Evolutionary conservation across 768 basidiomycete genomes (phyloP).

Genomic region (Gyrodon lividus): DNA sequence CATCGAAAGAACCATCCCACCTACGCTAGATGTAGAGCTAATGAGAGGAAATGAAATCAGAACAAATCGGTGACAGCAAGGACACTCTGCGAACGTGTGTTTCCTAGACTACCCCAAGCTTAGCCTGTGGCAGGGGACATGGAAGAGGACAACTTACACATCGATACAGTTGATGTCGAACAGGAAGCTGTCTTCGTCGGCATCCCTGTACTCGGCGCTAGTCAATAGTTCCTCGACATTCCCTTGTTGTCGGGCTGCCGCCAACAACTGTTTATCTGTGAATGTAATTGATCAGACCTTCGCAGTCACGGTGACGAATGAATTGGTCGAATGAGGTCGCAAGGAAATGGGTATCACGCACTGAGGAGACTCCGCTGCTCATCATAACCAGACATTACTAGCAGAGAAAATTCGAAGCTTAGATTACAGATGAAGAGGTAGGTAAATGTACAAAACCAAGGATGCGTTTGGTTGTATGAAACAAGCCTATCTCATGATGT

Average conservation of each 20-base stretch:
- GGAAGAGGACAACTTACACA: conserved; percentile 17
- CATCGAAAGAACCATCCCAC: conserved; percentile 6
- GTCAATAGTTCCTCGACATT: conserved; percentile 27
- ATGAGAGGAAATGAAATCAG: conserved; percentile 8
- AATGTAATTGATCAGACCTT: neutral
- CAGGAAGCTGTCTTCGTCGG: conserved; percentile 17
- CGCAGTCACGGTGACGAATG: neutral
- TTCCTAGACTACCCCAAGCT: conserved; percentile 19
- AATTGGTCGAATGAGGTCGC: neutral
- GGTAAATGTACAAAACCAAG: neutral
- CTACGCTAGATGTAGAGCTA: conserved; percentile 34
- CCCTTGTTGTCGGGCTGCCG: conserved; percentile 23
- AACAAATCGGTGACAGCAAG: neutral
- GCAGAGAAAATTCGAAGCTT: neutral
- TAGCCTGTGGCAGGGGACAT: neutral
- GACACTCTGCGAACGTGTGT: conserved; percentile 28
- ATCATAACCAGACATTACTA: conserved; percentile 14
- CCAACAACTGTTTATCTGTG: conserved; percentile 25
- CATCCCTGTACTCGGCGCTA: conserved; percentile 20
- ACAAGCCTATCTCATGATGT: neutral
- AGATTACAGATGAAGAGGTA: neutral
- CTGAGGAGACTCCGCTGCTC: conserved; percentile 20
- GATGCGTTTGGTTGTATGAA: neutral
- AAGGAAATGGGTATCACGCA: conserved; percentile 4
- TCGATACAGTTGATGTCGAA: conserved; percentile 34